Conservation (phyloP, 2,329 filamentous ascomycete species). For the Botrytis sinoallii region DNA sequence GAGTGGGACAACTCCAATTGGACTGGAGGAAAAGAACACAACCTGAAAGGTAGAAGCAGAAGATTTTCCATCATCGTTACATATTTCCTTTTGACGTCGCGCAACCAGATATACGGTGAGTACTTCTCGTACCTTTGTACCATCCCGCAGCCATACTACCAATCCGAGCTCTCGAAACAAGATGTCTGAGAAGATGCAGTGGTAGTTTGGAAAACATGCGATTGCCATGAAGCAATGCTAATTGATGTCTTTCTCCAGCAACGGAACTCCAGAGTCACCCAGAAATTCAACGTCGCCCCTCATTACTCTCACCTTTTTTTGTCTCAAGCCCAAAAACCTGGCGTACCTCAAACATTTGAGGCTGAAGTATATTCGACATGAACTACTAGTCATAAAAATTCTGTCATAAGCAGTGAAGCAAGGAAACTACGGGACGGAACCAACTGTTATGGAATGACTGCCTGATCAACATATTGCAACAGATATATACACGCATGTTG, state of each 20-base stretch:
- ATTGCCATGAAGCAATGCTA: conserved; percentile 15
- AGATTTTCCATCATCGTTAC: conserved; percentile 6
- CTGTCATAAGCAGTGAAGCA: conserved; percentile 14
- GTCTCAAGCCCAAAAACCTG: conserved; percentile 9
- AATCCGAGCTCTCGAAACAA: conserved; percentile 1
- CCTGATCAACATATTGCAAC: conserved; percentile 3
- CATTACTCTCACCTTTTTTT: not conserved
- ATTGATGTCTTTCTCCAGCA: conserved; percentile 1
- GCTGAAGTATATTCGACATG: conserved; percentile 19
- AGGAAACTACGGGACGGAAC: conserved; percentile 6
- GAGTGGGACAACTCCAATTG: conserved; percentile 17
- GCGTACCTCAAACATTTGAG: conserved; percentile 17
- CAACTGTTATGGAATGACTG: not conserved
- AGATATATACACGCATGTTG: conserved; percentile 8
- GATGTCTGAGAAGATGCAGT: not conserved
- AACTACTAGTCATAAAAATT: conserved; percentile 15
- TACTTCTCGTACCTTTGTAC: conserved; percentile 13
- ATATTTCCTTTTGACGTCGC: conserved; percentile 16
- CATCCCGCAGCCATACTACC: not conserved
- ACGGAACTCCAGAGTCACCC: not conserved
- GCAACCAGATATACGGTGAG: conserved; percentile 18
- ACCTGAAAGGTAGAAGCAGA: not conserved
- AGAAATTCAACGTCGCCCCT: conserved; percentile 9
- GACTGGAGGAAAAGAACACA: conserved; percentile 9
- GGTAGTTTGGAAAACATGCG: conserved; percentile 8